Conservation (phyloP, 2,329 filamentous ascomycete genomes). For the Aspergillus brasiliensis region DNA sequence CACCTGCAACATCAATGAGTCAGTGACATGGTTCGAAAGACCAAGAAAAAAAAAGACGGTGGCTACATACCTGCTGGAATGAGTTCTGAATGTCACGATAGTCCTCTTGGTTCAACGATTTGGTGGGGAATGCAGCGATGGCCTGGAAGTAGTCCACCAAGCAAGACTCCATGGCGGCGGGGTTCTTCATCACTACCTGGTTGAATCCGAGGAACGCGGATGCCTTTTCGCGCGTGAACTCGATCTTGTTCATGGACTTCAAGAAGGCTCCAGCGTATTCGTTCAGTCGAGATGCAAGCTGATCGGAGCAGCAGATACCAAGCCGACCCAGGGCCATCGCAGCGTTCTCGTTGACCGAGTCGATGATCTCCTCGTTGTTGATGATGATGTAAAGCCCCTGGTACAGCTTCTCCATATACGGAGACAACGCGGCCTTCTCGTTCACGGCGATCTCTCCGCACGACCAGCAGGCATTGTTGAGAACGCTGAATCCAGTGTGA, state of each 20-base stretch:
- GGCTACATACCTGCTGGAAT: slow-evolving; percentile 70
- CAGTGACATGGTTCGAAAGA: background rate
- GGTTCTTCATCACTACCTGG: slow-evolving; percentile 79
- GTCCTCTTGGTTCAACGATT: slow-evolving; percentile 66
- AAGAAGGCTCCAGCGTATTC: slow-evolving; percentile 84
- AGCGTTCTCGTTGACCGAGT: slow-evolving; percentile 88
- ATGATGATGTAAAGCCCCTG: slow-evolving; percentile 79
- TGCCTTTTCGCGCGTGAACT: slow-evolving; percentile 89
- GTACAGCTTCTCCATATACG: slow-evolving; percentile 76
- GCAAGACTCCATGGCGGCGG: slow-evolving; percentile 85
- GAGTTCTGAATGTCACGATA: slow-evolving; percentile 64
- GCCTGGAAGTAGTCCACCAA: slow-evolving; percentile 79
- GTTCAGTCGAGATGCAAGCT: slow-evolving; percentile 75
- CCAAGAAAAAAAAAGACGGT: background rate
- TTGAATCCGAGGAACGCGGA: slow-evolving; percentile 92
- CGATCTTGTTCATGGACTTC: slow-evolving; percentile 76
- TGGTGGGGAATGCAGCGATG: slow-evolving; percentile 70
- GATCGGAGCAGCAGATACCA: slow-evolving; percentile 74
- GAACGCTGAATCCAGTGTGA: slow-evolving; percentile 83
- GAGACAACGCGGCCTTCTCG: slow-evolving; percentile 69
- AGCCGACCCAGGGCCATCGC: slow-evolving; percentile 89
- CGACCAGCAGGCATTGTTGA: slow-evolving; percentile 99
- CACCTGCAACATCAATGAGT: slow-evolving; percentile 29
- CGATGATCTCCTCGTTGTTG: slow-evolving; percentile 79
- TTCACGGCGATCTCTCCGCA: slow-evolving; percentile 88